Percentiles rank a stretch among this genome's conserved stretches.
Evolutionary conservation across 1,139 yeast species (phyloP).

Genomic region (Keqinozyma sinolaborantium): DNA sequence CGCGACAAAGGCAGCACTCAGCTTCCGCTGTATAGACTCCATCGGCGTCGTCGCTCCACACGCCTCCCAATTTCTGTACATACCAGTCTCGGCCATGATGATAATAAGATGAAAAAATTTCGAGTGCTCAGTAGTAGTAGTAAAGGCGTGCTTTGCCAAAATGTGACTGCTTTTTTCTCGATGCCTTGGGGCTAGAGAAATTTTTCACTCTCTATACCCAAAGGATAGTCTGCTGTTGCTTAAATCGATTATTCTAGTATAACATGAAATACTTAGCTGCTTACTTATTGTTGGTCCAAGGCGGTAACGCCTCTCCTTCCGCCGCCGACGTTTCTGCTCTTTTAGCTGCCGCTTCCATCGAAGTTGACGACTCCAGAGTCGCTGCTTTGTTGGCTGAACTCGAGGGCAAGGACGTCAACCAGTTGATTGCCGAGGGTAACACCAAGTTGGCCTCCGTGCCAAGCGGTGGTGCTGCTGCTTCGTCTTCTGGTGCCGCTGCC

Average conservation of each 20-base stretch:
- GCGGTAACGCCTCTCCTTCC: slow-evolving; percentile 79
- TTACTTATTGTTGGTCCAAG: slow-evolving; percentile 81
- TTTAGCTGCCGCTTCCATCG: slow-evolving; percentile 74
- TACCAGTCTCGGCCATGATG: slow-evolving; percentile 49
- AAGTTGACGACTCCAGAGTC: slow-evolving; percentile 73
- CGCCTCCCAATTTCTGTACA: slow-evolving; percentile 16
- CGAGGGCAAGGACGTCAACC: slow-evolving; percentile 74
- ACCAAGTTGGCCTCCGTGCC: slow-evolving; percentile 81
- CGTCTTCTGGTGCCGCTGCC: slow-evolving; percentile 46
- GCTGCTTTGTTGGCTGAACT: slow-evolving; percentile 62
- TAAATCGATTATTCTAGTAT: slow-evolving; percentile 53
- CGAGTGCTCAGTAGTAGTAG: no score
- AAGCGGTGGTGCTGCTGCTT: slow-evolving; percentile 78
- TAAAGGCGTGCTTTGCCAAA: no score
- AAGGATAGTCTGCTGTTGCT: slow-evolving; percentile 64
- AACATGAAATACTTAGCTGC: slow-evolving; percentile 85
- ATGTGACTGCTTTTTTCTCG: slow-evolving; percentile 1
- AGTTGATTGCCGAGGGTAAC: slow-evolving; percentile 77
- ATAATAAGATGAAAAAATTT: slow-evolving; percentile 4
- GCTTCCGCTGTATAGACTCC: neutral
- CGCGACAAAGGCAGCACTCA: no score
- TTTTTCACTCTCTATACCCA: slow-evolving; percentile 17
- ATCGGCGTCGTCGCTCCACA: slow-evolving; percentile 1
- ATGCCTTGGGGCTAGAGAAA: slow-evolving; percentile 3
- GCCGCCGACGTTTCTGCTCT: slow-evolving; percentile 70